Evolutionary conservation across 192 early-diverging fungal species (phyloP), one percentile per base, ranked within the genome.

Genomic region (Backusella morwellensis): DNA sequence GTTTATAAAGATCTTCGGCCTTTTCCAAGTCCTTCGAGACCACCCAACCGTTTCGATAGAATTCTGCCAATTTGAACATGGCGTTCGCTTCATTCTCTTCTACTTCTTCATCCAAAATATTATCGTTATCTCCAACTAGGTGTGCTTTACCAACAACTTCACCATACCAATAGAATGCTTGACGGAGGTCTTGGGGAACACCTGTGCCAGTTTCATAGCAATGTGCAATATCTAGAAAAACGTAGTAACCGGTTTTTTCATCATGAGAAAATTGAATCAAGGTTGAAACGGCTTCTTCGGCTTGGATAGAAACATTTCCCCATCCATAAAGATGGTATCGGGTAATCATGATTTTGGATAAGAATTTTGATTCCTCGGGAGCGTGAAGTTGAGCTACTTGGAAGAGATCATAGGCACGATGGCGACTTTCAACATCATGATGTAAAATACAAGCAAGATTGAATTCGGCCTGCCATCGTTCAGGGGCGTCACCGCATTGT

Each of bases 121-220:
- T 50, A 50, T 41, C 40, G 11, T 26, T 75, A 56, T 68, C 47
- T 23, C 56, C 56, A 7, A 44, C 40, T 6, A 63, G 41, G 29
- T 41, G 68, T 26, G 70, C 21, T 47, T 72, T 72, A 6, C 40
- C 42, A 7, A 77, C 70, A 5, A 77, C 36, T 35, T 63, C 34
- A 9, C 71, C 40, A 77, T 81, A 83, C 75, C 78, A 83, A 35
- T 67, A 34, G 68, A 83, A 80, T 1, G 81, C 81, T 67, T 80
- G 26, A 21, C 36, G 23, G 4, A 77, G 50, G 42, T 83, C 72
- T 73, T 74, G 77, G 11, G 63, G 26, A 11, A 79, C 44, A 29
- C 81, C 81, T 35, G 73, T 70, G 12, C 81, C 81, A 14, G 72
- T 41, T 70, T 83, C 77, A 54, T 80, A 83, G 35, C 81, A 83